phyloP scores from a whole-genome alignment of 495 filamentous ascomycete genomes.

The Pseudoneurospora amorphoporcata region DNA sequence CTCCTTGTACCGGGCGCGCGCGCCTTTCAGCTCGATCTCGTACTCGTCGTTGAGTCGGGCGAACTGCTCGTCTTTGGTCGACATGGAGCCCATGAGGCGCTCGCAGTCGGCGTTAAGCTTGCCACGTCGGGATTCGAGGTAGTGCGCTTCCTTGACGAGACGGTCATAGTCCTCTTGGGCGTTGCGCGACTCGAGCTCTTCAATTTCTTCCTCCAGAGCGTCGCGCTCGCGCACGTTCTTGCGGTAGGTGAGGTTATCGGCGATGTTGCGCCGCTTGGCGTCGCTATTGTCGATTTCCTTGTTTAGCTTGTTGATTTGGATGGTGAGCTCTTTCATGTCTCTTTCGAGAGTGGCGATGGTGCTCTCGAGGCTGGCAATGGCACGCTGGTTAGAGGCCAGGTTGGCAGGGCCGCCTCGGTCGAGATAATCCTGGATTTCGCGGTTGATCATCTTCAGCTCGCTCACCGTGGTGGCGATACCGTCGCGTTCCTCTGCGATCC shows the following conservation, averaged over 20 bases:
- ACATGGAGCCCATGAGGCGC: constrained; percentile 59
- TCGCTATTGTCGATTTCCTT: constrained; percentile 67
- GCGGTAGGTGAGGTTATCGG: constrained; percentile 78
- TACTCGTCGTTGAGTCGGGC: constrained; percentile 60
- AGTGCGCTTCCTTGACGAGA: constrained; percentile 55
- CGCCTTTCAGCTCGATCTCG: constrained; percentile 77
- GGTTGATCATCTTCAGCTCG: constrained; percentile 62
- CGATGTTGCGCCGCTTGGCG: constrained; percentile 69
- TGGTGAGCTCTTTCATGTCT: constrained; percentile 55
- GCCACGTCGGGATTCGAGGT: constrained; percentile 50
- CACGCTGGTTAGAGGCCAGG: constrained; percentile 56
- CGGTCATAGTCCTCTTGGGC: constrained; percentile 71
- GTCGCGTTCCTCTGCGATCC: constrained; percentile 59
- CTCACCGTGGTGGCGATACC: constrained; percentile 61
- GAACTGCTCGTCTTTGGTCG: constrained; percentile 72
- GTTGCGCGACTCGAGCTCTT: constrained; percentile 66
- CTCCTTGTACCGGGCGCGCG: constrained; percentile 74
- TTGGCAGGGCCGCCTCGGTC: constrained; percentile 63
- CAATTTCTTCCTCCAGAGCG: constrained; percentile 56
- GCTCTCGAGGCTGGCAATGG: constrained; percentile 55
- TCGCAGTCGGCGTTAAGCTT: constrained; percentile 40
- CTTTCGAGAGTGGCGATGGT: constrained; percentile 54
- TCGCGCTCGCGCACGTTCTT: constrained; percentile 58
- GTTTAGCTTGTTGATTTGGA: constrained; percentile 65
- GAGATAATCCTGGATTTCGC: constrained; percentile 72